Percentiles rank a stretch among this genome's conserved stretches.
Evolutionary conservation across 1,284 basidiomycete genomes (phyloP).

Genomic region (Trametes sp.): DNA sequence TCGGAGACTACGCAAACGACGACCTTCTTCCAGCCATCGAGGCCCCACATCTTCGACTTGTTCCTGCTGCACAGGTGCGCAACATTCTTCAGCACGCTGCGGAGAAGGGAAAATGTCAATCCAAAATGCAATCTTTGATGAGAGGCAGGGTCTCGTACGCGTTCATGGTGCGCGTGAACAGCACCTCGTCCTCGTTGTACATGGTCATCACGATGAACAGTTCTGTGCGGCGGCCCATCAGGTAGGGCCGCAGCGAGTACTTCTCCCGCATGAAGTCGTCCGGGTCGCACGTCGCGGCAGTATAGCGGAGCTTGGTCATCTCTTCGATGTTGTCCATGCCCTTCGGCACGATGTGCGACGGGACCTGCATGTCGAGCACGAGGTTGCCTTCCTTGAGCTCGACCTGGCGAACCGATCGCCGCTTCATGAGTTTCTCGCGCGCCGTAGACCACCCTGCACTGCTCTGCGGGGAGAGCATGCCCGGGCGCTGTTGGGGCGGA

Average conservation of each 20-base stretch:
- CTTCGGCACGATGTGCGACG: conserved; percentile 78
- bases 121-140: conserved; percentile 3
- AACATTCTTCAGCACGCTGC: conserved; percentile 89
- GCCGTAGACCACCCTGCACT: conserved; percentile 71
- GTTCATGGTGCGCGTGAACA: conserved; percentile 90
- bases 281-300: conserved; percentile 94
- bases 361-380: conserved; percentile 83
- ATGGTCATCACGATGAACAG: conserved; percentile 96
- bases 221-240: conserved; percentile 88
- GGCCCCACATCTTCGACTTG: conserved; percentile 92
- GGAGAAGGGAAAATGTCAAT: conserved; percentile 5
- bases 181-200: conserved; percentile 94
- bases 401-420: conserved; percentile 81
- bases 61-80: conserved; percentile 83
- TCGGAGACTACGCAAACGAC: conserved; percentile 94
- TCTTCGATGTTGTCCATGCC: conserved; percentile 72
- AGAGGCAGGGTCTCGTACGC: conserved; percentile 56
- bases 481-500: conserved; percentile 62
- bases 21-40: conserved; percentile 95
- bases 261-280: conserved; percentile 83
- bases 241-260: conserved; percentile 86
- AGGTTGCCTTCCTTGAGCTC: conserved; percentile 86
- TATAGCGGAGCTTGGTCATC: conserved; percentile 88
- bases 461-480: conserved; percentile 53
- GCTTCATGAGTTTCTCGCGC: conserved; percentile 79